Evolutionary conservation across 139 green algal species (phyloP).

Genomic region (Chlamydomonas schloesseri): DNA sequence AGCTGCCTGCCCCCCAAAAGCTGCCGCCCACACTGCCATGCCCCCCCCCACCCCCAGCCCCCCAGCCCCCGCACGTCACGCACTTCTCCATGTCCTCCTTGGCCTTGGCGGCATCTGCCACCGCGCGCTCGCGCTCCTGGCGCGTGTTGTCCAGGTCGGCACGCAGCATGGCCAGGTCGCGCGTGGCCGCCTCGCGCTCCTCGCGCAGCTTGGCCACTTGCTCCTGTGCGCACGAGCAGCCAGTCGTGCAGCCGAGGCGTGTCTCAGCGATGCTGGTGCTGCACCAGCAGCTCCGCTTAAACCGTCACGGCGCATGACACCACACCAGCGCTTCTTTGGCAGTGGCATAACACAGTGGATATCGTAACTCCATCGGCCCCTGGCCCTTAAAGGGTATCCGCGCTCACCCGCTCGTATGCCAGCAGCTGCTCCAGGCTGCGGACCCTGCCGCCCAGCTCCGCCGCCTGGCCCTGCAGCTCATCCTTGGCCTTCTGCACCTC

Average conservation of each 20-base stretch:
- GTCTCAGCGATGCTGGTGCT: no score
- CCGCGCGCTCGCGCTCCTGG: constrained; percentile 49
- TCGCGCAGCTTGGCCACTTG: constrained; percentile 66
- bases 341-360: no score
- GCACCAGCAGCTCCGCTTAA: no score
- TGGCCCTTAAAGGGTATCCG: no score
- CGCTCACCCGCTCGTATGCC: constrained; percentile 57
- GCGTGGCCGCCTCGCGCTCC: constrained; percentile 55
- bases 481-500: constrained; percentile 56
- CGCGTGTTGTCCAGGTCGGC: constrained; percentile 61
- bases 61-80: background rate
- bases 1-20: no score
- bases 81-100: constrained; percentile 52
- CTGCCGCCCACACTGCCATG: no score
- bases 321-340: no score
- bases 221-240: constrained; percentile 23
- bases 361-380: no score
- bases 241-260: no score
- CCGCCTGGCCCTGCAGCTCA: constrained; percentile 60
- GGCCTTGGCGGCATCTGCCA: constrained; percentile 24
- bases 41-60: background rate
- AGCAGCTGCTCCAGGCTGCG: constrained; percentile 60
- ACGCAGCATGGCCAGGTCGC: constrained; percentile 61
- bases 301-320: no score
- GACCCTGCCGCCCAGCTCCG: constrained; percentile 58